Base-by-base conservation (phyloP, 352 stramenopile species). In the Globisporangium carolinianum region DNA sequence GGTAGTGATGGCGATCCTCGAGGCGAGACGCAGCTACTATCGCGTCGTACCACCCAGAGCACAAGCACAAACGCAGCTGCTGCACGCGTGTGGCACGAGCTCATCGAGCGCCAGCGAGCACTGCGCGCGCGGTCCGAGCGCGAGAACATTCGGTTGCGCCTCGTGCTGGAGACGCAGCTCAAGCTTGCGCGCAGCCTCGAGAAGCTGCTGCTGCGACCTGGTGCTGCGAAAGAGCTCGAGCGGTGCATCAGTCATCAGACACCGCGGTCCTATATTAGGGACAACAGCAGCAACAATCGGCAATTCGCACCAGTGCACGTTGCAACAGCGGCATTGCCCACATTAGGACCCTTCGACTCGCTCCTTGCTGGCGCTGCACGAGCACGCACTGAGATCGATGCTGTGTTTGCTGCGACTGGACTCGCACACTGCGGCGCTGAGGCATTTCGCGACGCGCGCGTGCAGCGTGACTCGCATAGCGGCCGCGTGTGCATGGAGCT, bases 181-280 rank as follows among this genome's bases (percentile, higher is more conserved):
- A 83, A 80, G 54, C 65, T 73, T 4, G 68, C 73, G 38, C 62
- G 83, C 15, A 75, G 65, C 49, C 72, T 85, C 45, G 72, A 76
- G 57, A 54, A 43, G 7, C 58, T 78, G 2, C 64, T 86, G 32
- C 63, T 72, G 53, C 76, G 79, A 60, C 70, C 67, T 7, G 63
- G 62, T 14, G n/a, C 53, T 8, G 12, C 9, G 2, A 15, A 32
- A 14, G 53, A 58, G 38, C 38, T 58, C 42, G 39, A 24, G n/a
- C 50, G 51, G 32, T 42, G 53, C 42, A 12, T 58, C 24, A 51
- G 47, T 11, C 24, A 32, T 32, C 24, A 32, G 24, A 36, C 24
- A 36, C 18, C 1, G 4, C n/a, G 3, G 46, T 4, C 41, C 9
- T 4, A 12, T 17, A 35, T 50, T 38, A 10, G 24, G 24, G 24